Conservation (phyloP, 208 protist species). For the Trypanosoma boissoni region DNA sequence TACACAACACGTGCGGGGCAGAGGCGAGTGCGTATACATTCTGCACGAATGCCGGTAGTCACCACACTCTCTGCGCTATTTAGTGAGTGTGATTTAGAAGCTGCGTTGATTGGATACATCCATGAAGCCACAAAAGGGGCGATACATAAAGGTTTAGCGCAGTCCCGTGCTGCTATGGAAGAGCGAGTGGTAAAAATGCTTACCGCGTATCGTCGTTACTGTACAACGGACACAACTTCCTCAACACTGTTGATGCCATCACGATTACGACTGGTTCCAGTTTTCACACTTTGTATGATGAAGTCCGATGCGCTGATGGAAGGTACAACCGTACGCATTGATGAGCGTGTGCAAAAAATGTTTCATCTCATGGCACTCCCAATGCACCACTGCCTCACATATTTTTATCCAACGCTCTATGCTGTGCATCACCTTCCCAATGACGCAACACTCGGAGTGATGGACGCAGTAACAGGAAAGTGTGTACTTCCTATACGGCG, state of each 20-base stretch:
- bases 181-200: conserved; percentile 69
- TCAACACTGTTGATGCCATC: conserved; percentile 90
- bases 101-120: conserved; percentile 55
- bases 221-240: conserved; percentile 26
- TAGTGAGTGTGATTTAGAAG: conserved; percentile 79
- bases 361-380: conserved; percentile 75
- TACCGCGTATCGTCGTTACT: conserved; percentile 78
- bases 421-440: conserved; percentile 51
- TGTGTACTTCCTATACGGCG: conserved; percentile 61
- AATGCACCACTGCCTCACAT: conserved; percentile 57
- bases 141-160: conserved; percentile 75
- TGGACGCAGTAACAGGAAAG: conserved; percentile 43
- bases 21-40: conserved; percentile 89
- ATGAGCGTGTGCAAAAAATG: conserved; percentile 74
- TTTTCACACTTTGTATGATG: conserved; percentile 83
- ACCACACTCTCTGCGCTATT: conserved; percentile 62
- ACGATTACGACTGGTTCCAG: conserved; percentile 90
- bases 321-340: conserved; percentile 71
- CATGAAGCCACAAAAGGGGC: conserved; percentile 52
- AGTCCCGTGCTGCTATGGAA: conserved; percentile 46
- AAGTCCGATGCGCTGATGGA: conserved; percentile 78
- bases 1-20: conserved; percentile 90
- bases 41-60: conserved; percentile 55
- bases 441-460: conserved; percentile 35
- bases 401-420: conserved; percentile 87